Evolutionary conservation across 1,139 yeast species (phyloP), one percentile per base, ranked within the genome.

Genomic region (Citeromyces hawaiiensis): DNA sequence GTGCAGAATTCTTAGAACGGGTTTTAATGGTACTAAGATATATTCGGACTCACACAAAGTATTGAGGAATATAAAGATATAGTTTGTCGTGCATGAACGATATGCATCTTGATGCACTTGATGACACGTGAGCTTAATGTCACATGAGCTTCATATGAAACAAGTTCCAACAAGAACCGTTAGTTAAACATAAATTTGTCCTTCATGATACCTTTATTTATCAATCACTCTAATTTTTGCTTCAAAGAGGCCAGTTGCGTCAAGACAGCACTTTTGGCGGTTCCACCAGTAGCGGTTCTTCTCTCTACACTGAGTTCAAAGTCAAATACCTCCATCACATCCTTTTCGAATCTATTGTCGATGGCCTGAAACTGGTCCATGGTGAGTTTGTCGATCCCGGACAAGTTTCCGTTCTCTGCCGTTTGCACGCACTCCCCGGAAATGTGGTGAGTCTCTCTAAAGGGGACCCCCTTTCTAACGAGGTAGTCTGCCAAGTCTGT

Each of bases 361-460:
- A 91, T 88, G 35, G 62, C 51, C 60, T 86, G 66, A 60, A 82
- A 83, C 59, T 91, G 96, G 39, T 72, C 83, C 43, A 83, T 60
- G 2, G 83, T 58, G 52, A 91, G 68, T 58, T 87, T 64, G 59
- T 94, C 83, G 65, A 91, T 80, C 36, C 96, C 96, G 4, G 80
- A 64, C 38, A 86, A 65, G 31, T 71, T 71, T 47, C 68, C 63
- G 46, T 74, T 86, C 63, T 91, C 99, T 5, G 98, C 96, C 40
- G 64, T 60, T 49, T 94, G 78, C 39, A 91, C 99, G 63, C 96
- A 91, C 59, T 86, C 96, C 42, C 99, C 99, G 4, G 96, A 86
- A 46, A 91, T 88, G 60, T 91, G 97, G 61, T 91, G 99, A 2
- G 98, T 91, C 64, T 91, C 97, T 68, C 99, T 85, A 67, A 91